Evolutionary conservation across 1,284 basidiomycete species (phyloP).

Genomic region (Melampsora abietis-canadensis): DNA sequence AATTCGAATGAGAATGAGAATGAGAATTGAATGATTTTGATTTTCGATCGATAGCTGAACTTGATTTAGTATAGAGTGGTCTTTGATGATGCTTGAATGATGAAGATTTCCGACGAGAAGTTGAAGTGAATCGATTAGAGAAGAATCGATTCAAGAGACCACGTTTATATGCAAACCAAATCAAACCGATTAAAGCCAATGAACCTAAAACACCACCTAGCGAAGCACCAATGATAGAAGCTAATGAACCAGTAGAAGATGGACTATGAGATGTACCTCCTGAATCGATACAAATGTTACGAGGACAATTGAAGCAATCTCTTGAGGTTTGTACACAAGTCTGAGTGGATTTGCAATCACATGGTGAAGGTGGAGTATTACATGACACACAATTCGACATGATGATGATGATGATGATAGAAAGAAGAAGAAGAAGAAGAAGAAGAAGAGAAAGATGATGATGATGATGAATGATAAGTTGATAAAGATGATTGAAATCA

Average conservation of each 20-base stretch:
- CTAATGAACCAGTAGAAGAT: neutral
- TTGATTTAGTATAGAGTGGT: neutral
- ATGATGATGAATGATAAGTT: no score
- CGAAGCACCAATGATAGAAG: constrained; percentile 16
- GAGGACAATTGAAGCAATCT: constrained; percentile 25
- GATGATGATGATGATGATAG: neutral
- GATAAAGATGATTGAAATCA: no score
- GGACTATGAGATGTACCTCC: neutral
- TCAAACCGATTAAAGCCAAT: constrained; percentile 3
- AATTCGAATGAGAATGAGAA: neutral
- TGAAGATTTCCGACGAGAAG: constrained; percentile 12
- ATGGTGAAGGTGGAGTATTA: constrained; percentile 33
- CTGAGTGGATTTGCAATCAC: constrained; percentile 17
- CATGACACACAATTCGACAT: constrained; percentile 34
- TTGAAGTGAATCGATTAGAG: neutral
- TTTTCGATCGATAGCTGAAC: neutral
- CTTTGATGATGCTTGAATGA: no score
- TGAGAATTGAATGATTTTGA: neutral
- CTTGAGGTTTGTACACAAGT: constrained; percentile 40
- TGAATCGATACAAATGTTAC: constrained; percentile 28
- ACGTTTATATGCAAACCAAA: constrained; percentile 7
- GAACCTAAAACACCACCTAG: constrained; percentile 20
- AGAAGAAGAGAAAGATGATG: no score
- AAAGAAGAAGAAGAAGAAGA: neutral
- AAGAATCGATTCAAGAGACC: constrained; percentile 16